Evolutionary conservation across 345 rosid genomes (phyloP).

Genomic region (Populus euphratica): DNA sequence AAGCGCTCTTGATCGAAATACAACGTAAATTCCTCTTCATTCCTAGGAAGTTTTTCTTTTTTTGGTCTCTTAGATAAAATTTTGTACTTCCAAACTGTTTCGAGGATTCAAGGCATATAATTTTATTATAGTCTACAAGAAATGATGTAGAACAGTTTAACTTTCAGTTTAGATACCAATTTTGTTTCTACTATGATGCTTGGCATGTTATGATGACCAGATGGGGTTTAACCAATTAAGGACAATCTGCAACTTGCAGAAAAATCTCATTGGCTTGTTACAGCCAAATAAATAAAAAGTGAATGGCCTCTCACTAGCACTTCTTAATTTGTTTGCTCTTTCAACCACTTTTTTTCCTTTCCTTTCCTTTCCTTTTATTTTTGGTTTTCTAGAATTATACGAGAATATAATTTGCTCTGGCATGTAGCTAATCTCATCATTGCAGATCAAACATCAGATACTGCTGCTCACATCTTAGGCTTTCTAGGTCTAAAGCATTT

Average conservation of each 20-base stretch:
- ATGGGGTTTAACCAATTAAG: not conserved
- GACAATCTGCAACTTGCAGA: slow-evolving; percentile 5
- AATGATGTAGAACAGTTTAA: not conserved
- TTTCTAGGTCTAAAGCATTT: not conserved
- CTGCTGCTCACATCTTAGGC: not conserved
- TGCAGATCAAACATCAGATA: not conserved
- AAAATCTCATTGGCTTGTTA: slow-evolving; percentile 7
- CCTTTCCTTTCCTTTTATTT: not conserved
- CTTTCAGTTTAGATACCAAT: not conserved
- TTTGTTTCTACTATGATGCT: not conserved
- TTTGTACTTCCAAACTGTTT: not conserved
- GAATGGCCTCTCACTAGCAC: not conserved
- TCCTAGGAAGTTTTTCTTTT: too few relatives aligned
- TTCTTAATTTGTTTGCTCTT: slow-evolving; percentile 1
- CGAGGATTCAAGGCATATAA: not conserved
- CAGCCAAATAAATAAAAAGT: not conserved
- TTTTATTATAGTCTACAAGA: not conserved
- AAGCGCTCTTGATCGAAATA: not conserved
- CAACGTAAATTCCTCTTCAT: not conserved
- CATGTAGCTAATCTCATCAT: not conserved
- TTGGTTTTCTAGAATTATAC: not conserved
- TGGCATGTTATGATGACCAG: slow-evolving; percentile 5
- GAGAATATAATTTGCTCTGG: not conserved
- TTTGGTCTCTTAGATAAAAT: too few relatives aligned
- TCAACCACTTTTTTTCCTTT: slow-evolving; percentile 7